Percentiles rank a stretch among this genome's conserved stretches.
These are phyloP conservation scores for Pseudomicrostroma phylloplanum DNA, from an alignment of 1,284 basidiomycete species.

Conservation along the genomic window DNA sequence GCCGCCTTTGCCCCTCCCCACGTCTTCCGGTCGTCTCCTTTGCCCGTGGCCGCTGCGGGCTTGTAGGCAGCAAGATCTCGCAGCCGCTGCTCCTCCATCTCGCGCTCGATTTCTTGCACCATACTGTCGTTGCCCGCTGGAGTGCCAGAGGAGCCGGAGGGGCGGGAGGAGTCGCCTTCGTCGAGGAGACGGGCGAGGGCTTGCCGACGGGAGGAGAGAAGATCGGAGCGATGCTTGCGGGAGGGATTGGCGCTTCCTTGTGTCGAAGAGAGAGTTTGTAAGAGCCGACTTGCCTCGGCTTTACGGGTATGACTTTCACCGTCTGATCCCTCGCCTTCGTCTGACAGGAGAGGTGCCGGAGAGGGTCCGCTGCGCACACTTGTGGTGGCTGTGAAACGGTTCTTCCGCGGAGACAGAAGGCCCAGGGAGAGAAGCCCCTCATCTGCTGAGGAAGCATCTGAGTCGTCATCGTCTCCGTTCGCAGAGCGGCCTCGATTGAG, in stretches of 20 bases:
- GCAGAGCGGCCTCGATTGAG: background rate
- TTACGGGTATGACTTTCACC: too few species aligned
- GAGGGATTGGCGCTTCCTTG: background rate
- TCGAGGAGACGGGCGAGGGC: background rate
- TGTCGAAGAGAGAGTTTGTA: background rate
- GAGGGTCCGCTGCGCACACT: background rate
- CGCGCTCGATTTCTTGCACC: background rate
- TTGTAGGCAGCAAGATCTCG: background rate
- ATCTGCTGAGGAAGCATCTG: background rate
- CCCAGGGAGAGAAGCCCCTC: too few species aligned
- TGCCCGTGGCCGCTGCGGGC: background rate
- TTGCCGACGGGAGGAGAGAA: background rate
- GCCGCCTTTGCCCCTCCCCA: slow-evolving; percentile 1
- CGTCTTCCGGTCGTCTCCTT: background rate
- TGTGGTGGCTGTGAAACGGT: background rate
- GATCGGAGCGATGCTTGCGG: background rate
- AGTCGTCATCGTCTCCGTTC: slow-evolving; percentile 1
- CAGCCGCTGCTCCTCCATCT: background rate
- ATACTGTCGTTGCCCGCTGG: background rate
- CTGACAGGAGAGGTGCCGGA: background rate
- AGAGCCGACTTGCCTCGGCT: background rate
- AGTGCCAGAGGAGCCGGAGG: background rate
- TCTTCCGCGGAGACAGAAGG: background rate
- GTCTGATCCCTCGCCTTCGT: background rate
- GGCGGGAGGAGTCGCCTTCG: background rate